Percentiles rank a stretch among this genome's conserved stretches.
Evolutionary conservation across 352 stramenopile genomes (phyloP).

Genomic region (Pythium dissotocum): DNA sequence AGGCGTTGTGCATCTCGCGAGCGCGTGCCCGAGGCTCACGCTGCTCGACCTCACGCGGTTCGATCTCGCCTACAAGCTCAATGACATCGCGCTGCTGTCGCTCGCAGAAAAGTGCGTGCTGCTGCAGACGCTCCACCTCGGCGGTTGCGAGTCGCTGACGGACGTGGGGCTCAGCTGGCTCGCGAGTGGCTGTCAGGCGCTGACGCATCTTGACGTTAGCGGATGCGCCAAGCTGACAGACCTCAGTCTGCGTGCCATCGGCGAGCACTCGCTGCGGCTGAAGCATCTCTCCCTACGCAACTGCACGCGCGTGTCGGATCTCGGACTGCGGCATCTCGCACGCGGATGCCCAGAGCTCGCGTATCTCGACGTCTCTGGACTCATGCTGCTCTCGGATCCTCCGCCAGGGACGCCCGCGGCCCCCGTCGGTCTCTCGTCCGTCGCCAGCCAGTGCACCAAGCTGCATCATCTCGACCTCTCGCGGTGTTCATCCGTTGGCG

Average conservation of each 20-base stretch:
- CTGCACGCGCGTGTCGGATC: constrained; percentile 54
- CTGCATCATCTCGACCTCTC: constrained; percentile 61
- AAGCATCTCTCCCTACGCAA: constrained; percentile 42
- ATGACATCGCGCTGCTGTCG: constrained; percentile 88
- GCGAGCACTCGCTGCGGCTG: constrained; percentile 73
- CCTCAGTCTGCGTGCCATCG: constrained; percentile 77
- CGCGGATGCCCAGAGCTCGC: constrained; percentile 47
- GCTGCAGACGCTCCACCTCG: constrained; percentile 56
- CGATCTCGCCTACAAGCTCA: constrained; percentile 91
- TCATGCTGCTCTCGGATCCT: constrained; percentile 43
- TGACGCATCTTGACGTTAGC: constrained; percentile 83
- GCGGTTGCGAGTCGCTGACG: constrained; percentile 89
- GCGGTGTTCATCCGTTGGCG: constrained; percentile 43
- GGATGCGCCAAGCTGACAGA: constrained; percentile 90
- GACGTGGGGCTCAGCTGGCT: constrained; percentile 93
- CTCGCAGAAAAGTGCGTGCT: constrained; percentile 61
- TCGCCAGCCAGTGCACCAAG: constrained; percentile 35
- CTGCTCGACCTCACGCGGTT: constrained; percentile 83
- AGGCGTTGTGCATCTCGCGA: constrained; percentile 78
- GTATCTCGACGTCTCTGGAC: constrained; percentile 41
- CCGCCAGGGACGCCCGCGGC: not conserved
- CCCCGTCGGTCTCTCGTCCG: constrained; percentile 27
- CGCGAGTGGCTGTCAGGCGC: constrained; percentile 68
- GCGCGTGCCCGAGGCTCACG: constrained; percentile 55
- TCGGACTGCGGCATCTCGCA: constrained; percentile 52